A percentile compares a stretch with the other conserved stretches of the same genome.
Evolutionary conservation across 192 early-diverging fungal species (phyloP).

Genomic region (Coemansia sp.): DNA sequence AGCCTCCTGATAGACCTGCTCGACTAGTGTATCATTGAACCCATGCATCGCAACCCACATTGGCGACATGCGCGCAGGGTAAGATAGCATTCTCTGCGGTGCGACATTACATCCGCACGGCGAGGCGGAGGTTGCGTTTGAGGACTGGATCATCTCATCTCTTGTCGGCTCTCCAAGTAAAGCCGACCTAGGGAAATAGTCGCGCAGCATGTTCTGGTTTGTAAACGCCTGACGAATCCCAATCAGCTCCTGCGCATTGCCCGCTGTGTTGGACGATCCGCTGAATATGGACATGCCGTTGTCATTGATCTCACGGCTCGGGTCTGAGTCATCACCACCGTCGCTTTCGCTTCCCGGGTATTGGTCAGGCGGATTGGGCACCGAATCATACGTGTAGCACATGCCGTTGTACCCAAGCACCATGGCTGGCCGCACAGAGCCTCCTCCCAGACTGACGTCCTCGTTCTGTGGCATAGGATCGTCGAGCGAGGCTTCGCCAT

Average conservation of each 20-base stretch:
- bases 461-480: constrained; percentile 36
- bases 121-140: background rate
- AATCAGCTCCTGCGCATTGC: constrained; percentile 26
- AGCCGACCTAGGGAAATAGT: constrained; percentile 26
- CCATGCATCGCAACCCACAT: constrained; percentile 51
- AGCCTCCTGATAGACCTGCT: constrained; percentile 29
- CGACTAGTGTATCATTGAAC: constrained; percentile 33
- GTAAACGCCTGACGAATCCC: constrained; percentile 30
- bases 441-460: constrained; percentile 27
- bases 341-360: constrained; percentile 21
- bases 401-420: constrained; percentile 36
- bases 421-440: constrained; percentile 36
- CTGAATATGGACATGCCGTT: constrained; percentile 18
- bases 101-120: constrained; percentile 4
- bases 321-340: background rate
- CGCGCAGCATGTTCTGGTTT: constrained; percentile 14
- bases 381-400: constrained; percentile 49
- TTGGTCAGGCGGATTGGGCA: constrained; percentile 20
- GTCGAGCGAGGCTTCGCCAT: constrained; percentile 32
- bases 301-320: background rate
- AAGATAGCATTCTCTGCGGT: constrained; percentile 13
- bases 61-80: constrained; percentile 31
- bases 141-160: background rate
- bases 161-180: constrained; percentile 3
- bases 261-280: constrained; percentile 30